These are phyloP conservation scores for Pleurotus djamor DNA, from an alignment of 768 basidiomycete genomes.

Conservation along the genomic window DNA sequence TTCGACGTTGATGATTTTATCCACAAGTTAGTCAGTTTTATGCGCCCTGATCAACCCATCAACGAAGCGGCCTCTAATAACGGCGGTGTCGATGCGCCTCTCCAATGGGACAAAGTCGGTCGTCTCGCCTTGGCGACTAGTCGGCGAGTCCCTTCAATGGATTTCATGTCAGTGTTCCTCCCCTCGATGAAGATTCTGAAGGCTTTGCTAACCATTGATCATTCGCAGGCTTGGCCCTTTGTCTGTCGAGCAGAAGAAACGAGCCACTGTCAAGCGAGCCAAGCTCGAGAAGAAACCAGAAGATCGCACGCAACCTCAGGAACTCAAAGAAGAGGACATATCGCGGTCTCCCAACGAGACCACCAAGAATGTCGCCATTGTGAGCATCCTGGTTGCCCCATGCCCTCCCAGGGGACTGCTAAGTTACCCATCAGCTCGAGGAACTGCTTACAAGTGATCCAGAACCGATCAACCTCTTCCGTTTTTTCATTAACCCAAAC, in stretches of 20 bases:
- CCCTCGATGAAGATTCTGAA: not conserved
- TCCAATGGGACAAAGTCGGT: constrained; percentile 88
- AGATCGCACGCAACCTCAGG: constrained; percentile 70
- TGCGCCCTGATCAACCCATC: constrained; percentile 63
- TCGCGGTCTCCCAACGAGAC: constrained; percentile 85
- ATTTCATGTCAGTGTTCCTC: constrained; percentile 80
- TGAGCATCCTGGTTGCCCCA: constrained; percentile 30
- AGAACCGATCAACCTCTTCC: constrained; percentile 72
- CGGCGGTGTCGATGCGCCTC: constrained; percentile 49
- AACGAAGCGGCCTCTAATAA: constrained; percentile 44
- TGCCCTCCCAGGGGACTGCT: not conserved
- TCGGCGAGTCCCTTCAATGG: constrained; percentile 73
- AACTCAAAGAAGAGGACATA: constrained; percentile 83
- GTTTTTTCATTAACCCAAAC: constrained; percentile 85
- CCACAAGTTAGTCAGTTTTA: constrained; percentile 65
- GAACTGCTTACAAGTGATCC: constrained; percentile 50
- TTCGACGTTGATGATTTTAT: constrained; percentile 96
- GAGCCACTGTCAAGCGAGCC: constrained; percentile 54
- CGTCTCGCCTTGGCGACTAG: constrained; percentile 81
- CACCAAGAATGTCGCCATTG: constrained; percentile 77
- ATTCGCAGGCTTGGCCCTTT: constrained; percentile 86
- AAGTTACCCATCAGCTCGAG: constrained; percentile 46
- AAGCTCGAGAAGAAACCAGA: constrained; percentile 72
- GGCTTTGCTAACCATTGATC: constrained; percentile 10
- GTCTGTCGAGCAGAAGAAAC: constrained; percentile 81